phyloP scores from a whole-genome alignment of 257 asterid species.

The Mentha longifolia region DNA sequence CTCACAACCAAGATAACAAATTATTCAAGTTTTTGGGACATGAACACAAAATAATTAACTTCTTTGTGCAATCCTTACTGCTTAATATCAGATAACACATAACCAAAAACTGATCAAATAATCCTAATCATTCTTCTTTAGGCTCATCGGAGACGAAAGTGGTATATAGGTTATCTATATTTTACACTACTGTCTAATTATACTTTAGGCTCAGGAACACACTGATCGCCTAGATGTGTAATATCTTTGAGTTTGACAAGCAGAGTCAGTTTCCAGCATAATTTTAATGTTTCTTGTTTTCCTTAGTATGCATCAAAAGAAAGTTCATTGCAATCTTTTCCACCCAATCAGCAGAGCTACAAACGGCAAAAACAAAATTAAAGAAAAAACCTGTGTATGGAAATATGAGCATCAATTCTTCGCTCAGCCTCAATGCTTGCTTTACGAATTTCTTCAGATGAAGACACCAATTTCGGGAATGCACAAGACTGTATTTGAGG shows the following conservation, averaged over 20 bases:
- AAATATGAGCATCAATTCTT: conserved; percentile 78
- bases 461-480: conserved; percentile 77
- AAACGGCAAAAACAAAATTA: not conserved
- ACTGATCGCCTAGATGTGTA: not conserved
- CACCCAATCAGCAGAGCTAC: conserved; percentile 14
- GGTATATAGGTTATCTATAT: not conserved
- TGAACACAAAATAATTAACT: conserved; percentile 21
- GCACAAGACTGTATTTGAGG: conserved; percentile 90
- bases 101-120: not conserved
- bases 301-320: conserved; percentile 7
- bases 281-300: conserved; percentile 6
- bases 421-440: conserved; percentile 93
- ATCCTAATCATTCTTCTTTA: too few species aligned
- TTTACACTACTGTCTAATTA: conserved; percentile 12
- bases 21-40: conserved; percentile 6
- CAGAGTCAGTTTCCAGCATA: conserved; percentile 11
- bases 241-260: conserved; percentile 2
- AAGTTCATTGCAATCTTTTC: conserved; percentile 8
- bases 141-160: not conserved
- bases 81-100: not conserved
- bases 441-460: conserved; percentile 74
- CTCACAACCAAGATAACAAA: not conserved
- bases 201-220: conserved; percentile 16
- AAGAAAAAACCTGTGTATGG: conserved; percentile 66
- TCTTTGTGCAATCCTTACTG: conserved; percentile 12